A percentile compares a stretch with the other conserved stretches of the same genome.
Evolutionary conservation across 371 early-diverging fungal genomes (phyloP).

Genomic region (Mortierella sp.): DNA sequence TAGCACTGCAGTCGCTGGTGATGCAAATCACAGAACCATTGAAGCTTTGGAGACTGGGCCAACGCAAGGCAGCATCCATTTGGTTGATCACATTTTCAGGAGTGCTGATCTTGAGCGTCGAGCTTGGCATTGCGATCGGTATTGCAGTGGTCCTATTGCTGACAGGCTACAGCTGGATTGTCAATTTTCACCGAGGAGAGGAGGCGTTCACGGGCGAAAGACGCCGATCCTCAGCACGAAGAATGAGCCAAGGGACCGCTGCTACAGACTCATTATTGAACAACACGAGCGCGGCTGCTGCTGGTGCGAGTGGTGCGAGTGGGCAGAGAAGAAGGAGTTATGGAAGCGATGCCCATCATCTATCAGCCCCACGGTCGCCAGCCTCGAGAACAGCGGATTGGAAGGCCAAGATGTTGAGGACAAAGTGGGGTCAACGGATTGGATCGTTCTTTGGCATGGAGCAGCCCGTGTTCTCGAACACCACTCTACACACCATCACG

Average conservation of each 20-base stretch:
- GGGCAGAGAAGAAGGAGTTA: slow-evolving; percentile 9
- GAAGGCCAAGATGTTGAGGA: slow-evolving; percentile 35
- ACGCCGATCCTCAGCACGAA: slow-evolving; percentile 7
- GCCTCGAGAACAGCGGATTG: slow-evolving; percentile 14
- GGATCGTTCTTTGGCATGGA: slow-evolving; percentile 32
- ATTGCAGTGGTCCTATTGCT: slow-evolving; percentile 30
- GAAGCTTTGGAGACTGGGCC: slow-evolving; percentile 42
- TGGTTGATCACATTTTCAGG: slow-evolving; percentile 45
- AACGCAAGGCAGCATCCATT: slow-evolving; percentile 32
- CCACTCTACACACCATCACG: slow-evolving; percentile 17
- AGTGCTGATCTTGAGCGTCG: slow-evolving; percentile 47
- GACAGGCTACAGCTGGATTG: slow-evolving; percentile 12
- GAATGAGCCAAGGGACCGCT: slow-evolving; percentile 8
- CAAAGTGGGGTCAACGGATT: slow-evolving; percentile 33
- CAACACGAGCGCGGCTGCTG: no score
- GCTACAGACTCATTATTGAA: slow-evolving; percentile 28
- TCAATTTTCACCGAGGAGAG: neutral
- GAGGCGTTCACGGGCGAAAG: slow-evolving; percentile 16
- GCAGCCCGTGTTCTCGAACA: slow-evolving; percentile 36
- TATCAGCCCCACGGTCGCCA: slow-evolving; percentile 16
- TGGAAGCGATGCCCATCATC: slow-evolving; percentile 8
- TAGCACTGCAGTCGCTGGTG: slow-evolving; percentile 53
- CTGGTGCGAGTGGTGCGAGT: neutral
- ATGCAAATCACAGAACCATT: slow-evolving; percentile 43
- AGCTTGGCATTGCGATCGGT: slow-evolving; percentile 49